Conservation (phyloP, 176 grass and related monocot species). For the Zea luxurians region DNA sequence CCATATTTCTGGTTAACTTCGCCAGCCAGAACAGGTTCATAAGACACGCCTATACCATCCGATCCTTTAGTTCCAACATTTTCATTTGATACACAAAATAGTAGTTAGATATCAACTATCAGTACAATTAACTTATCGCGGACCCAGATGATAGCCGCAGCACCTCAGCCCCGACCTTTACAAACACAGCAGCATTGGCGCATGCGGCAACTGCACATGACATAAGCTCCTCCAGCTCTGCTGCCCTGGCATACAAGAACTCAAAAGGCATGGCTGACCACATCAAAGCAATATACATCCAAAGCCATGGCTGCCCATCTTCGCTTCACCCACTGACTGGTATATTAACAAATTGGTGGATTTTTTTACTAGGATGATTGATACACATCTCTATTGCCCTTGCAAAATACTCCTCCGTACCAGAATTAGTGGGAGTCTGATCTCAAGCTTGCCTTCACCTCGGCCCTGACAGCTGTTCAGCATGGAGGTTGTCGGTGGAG, state of each 20-base stretch:
- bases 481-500: constrained; percentile 72
- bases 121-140: constrained; percentile 31
- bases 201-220: constrained; percentile 14
- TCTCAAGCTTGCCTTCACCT: constrained; percentile 44
- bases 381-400: constrained; percentile 44
- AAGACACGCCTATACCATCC: background rate
- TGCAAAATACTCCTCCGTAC: constrained; percentile 22
- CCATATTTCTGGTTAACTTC: background rate
- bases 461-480: constrained; percentile 72
- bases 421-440: constrained; percentile 29
- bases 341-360: constrained; percentile 58
- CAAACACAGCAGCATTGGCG: constrained; percentile 9
- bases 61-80: constrained; percentile 10
- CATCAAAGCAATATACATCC: background rate
- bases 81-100: constrained; percentile 45
- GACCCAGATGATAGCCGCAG: constrained; percentile 13
- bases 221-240: background rate
- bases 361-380: constrained; percentile 25
- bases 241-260: background rate
- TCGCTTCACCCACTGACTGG: constrained; percentile 37
- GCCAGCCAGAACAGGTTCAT: too few relatives aligned
- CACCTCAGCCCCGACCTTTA: constrained; percentile 13
- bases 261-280: too few relatives aligned
- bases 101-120: constrained; percentile 31
- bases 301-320: constrained; percentile 12